Evolutionary conservation across 306 rosid species (phyloP), one percentile per base, ranked within the genome.

Genomic region (Begonia peltatifolia): DNA sequence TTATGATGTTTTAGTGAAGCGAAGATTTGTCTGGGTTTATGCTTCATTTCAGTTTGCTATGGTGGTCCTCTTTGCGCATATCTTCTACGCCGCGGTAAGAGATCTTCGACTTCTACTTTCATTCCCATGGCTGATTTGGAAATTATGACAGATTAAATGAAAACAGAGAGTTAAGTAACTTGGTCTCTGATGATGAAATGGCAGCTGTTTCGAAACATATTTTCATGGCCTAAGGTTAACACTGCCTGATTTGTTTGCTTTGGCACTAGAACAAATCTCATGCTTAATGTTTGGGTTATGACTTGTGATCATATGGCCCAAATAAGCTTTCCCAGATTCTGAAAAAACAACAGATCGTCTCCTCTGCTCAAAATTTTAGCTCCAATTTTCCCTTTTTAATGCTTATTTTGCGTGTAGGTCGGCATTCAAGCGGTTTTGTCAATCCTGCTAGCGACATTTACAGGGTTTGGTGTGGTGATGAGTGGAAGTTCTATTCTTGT

Each of bases 401-500:
- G 18, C 18, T 17, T 17, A 17, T 17, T 17, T 17, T 17, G 18
- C 18, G 18, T 17, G 18, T 17, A 17, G 18, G 18, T 17, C 18
- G 18, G 18, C 18, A 17, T 17, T 17, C 93, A 77, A 66, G 83
- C 94, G 61, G 75, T 86, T 73, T 63, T 86, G 60, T 70, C 96
- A 3, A 79, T 92, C 60, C 79, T 92, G 25, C 84, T 92, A 7
- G 94, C 99, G 42, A 77, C 99, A 57, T 86, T 92, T 75, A 78
- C 96, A 9, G 96, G 99, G 51, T 75, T 86, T 56, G 95, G 96
- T 35, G 71, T 83, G 11, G 81, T 84, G 56, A 79, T 92, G 96
- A 86, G 94, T 44, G 96, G 96, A 51, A 86, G 83, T 71, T 92
- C 99, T 25, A 71, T 92, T 43, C 16, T 86, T 18, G 59, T 71